A percentile compares a stretch with the other conserved stretches of the same genome.
Conservation (phyloP, 2,329 filamentous ascomycete species). For the Neonectria ditissima region DNA sequence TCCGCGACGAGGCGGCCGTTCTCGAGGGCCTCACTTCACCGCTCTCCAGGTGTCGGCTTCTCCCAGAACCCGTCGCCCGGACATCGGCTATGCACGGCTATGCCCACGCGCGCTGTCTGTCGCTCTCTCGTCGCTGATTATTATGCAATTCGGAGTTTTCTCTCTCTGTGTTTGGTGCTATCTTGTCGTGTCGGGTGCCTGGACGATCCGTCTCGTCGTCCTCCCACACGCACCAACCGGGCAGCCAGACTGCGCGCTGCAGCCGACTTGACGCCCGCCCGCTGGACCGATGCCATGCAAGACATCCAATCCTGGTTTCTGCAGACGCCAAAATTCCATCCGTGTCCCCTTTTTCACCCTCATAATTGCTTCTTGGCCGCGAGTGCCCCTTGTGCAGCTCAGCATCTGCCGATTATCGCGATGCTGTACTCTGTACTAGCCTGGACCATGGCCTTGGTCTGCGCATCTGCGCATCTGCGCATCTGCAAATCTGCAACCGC, state of each 20-base stretch:
- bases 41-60: conserved; percentile 12
- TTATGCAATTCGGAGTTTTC: conserved; percentile 4
- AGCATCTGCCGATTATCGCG: conserved; percentile 1
- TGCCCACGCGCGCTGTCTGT: conserved; percentile 18
- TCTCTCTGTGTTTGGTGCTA: no score
- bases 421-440: neutral
- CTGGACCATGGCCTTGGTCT: neutral
- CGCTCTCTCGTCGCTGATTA: neutral
- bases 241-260: no score
- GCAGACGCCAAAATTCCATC: neutral
- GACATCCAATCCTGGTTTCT: conserved; percentile 22
- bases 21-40: conserved; percentile 12
- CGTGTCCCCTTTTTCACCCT: neutral
- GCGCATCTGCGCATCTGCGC: neutral
- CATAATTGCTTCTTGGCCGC: neutral
- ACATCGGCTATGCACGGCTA: conserved; percentile 34
- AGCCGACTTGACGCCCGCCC: conserved; percentile 3
- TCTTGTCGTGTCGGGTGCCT: conserved; percentile 14
- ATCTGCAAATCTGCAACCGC: conserved; percentile 5
- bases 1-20: neutral
- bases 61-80: conserved; percentile 22
- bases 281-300: conserved; percentile 36
- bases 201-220: conserved; percentile 16
- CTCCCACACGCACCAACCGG: neutral
- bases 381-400: neutral